Conservation (phyloP, 441 rosid genomes). For the Populus hybrid region DNA sequence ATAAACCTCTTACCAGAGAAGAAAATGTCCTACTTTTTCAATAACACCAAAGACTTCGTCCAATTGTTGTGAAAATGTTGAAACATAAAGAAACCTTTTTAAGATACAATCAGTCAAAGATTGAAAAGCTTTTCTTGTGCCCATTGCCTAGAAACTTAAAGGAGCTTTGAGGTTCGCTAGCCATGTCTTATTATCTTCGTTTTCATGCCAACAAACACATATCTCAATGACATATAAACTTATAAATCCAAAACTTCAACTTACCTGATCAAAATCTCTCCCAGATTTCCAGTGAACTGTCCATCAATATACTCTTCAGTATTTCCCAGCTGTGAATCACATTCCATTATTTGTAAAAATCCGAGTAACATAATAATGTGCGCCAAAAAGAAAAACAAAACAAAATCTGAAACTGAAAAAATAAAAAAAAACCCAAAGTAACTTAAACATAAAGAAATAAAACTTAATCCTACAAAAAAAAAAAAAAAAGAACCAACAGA, state of each 20-base stretch:
- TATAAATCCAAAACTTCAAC: neutral
- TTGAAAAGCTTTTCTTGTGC: neutral
- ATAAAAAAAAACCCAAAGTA: neutral
- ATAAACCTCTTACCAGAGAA: neutral
- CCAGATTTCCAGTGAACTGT: conserved; percentile 75
- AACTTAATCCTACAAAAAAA: neutral
- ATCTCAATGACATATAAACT: neutral
- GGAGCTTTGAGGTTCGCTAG: neutral
- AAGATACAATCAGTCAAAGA: neutral
- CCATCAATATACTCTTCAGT: conserved; percentile 86
- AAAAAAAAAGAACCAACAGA: neutral
- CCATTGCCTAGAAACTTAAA: neutral
- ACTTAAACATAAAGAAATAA: conserved; percentile 2
- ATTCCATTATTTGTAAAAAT: neutral
- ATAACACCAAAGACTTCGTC: neutral
- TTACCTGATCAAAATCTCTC: conserved; percentile 89
- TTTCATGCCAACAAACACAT: neutral
- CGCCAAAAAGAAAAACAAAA: neutral
- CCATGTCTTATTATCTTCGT: neutral
- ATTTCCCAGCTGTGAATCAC: conserved; percentile 67
- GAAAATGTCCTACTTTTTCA: neutral
- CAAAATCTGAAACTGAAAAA: neutral
- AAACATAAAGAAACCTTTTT: neutral
- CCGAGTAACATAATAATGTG: neutral
- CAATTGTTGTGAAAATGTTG: neutral